Evolutionary conservation across 2,329 filamentous ascomycete genomes (phyloP).

Genomic region (Penicillium griseofulvum): DNA sequence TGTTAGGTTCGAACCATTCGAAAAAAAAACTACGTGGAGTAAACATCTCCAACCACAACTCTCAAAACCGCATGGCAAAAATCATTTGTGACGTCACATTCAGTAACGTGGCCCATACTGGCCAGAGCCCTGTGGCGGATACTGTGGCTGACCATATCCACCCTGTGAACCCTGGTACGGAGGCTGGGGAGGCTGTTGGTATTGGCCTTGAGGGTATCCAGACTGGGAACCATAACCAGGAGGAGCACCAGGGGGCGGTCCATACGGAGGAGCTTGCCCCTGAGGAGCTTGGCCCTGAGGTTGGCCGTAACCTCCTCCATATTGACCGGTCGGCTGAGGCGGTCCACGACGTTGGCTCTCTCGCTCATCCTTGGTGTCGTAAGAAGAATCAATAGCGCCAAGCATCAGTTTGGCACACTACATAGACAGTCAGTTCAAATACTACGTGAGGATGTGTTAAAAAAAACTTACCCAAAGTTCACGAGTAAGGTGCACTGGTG

Average conservation of each 20-base stretch:
- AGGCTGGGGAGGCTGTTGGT: slow-evolving; percentile 3
- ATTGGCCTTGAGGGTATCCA: slow-evolving; percentile 10
- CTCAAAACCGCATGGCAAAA: neutral
- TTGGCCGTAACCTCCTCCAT: slow-evolving; percentile 32
- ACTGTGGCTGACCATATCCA: slow-evolving; percentile 24
- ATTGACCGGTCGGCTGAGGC: slow-evolving; percentile 37
- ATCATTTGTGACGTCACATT: slow-evolving; percentile 12
- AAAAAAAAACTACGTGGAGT: neutral
- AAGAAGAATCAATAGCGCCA: slow-evolving; percentile 64
- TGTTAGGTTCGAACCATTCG: neutral
- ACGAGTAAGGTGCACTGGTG: slow-evolving; percentile 62
- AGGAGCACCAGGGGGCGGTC: slow-evolving; percentile 18
- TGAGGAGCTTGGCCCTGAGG: slow-evolving; percentile 8
- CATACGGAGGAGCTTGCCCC: slow-evolving; percentile 24
- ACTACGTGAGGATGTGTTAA: neutral
- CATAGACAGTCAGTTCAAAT: slow-evolving; percentile 12
- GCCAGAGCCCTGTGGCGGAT: slow-evolving; percentile 20
- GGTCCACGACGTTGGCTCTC: slow-evolving; percentile 34
- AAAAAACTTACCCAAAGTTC: slow-evolving; percentile 56
- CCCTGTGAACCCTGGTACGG: slow-evolving; percentile 14
- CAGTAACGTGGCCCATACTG: slow-evolving; percentile 26
- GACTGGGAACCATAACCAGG: slow-evolving; percentile 11
- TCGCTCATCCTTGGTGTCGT: slow-evolving; percentile 65
- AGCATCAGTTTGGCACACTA: slow-evolving; percentile 64
- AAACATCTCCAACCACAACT: neutral